Evolutionary conservation across 1,139 yeast species (phyloP).

Genomic region (Groenewaldozyma auringiensis): DNA sequence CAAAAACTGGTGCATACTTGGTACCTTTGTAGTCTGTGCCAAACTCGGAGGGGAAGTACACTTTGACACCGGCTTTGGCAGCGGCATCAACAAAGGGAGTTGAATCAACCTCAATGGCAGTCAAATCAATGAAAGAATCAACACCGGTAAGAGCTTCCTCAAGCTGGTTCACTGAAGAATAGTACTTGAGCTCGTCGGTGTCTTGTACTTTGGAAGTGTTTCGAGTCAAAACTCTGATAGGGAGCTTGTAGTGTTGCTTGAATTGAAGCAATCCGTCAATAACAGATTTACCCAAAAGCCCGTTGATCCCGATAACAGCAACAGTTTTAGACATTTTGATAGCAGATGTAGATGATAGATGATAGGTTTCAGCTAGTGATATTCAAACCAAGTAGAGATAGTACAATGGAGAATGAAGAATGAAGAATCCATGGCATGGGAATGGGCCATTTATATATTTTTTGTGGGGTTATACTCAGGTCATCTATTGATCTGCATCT

Average conservation of each 20-base stretch:
- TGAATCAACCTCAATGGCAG: conserved; percentile 25
- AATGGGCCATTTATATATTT: too few species aligned
- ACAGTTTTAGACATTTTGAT: conserved; percentile 22
- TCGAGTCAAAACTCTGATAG: conserved; percentile 47
- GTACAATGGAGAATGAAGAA: too few species aligned
- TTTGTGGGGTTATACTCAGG: too few species aligned
- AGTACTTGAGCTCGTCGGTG: conserved; percentile 25
- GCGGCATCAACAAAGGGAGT: conserved; percentile 33
- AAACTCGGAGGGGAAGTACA: conserved; percentile 57
- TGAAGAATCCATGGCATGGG: too few species aligned
- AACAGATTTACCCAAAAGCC: conserved; percentile 44
- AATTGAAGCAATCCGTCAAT: conserved; percentile 41
- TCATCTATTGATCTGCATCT: too few species aligned
- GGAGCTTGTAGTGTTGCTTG: conserved; percentile 38
- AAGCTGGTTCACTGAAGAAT: conserved; percentile 26
- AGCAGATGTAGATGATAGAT: too few species aligned
- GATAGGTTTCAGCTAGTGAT: too few species aligned
- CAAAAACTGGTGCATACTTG: conserved; percentile 31
- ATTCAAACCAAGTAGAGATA: too few species aligned
- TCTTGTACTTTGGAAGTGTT: conserved; percentile 33
- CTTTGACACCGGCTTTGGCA: conserved; percentile 38
- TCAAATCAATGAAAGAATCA: conserved; percentile 44
- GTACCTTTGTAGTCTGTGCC: conserved; percentile 40
- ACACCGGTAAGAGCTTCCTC: conserved; percentile 38
- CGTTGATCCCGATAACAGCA: conserved; percentile 50